Conservation (phyloP, 257 asterid genomes). For the Euphrasia confusa region DNA sequence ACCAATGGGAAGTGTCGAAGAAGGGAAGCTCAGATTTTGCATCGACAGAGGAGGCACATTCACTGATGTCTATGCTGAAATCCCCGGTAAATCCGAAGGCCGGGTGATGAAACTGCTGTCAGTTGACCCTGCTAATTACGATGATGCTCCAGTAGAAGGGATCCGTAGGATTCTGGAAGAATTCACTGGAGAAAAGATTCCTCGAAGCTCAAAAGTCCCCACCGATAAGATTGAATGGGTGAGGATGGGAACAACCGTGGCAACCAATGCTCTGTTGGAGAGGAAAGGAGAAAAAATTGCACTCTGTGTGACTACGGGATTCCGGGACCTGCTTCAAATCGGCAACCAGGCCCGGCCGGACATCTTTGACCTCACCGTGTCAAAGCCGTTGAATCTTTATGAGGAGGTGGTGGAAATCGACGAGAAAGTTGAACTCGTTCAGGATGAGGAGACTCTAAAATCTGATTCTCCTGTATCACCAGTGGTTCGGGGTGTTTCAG, state of each 20-base stretch:
- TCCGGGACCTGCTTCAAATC: conserved; percentile 81
- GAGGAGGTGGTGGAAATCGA: conserved; percentile 90
- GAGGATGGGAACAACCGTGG: conserved; percentile 99
- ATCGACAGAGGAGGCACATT: conserved; percentile 98
- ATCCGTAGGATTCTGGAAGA: conserved; percentile 89
- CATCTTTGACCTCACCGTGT: conserved; percentile 89
- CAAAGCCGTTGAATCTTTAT: conserved; percentile 83
- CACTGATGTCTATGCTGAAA: conserved; percentile 93
- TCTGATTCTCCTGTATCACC: conserved; percentile 38
- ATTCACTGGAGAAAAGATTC: conserved; percentile 60
- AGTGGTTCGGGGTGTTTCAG: conserved; percentile 69
- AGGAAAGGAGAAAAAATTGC: conserved; percentile 95
- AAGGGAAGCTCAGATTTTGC: conserved; percentile 73
- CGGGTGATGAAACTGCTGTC: conserved; percentile 87
- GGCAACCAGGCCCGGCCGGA: conserved; percentile 94
- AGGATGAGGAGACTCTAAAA: conserved; percentile 34
- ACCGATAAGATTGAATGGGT: conserved; percentile 95
- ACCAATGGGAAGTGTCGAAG: conserved; percentile 55
- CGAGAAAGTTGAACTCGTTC: conserved; percentile 86
- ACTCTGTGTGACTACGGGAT: conserved; percentile 78
- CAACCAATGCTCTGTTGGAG: conserved; percentile 88
- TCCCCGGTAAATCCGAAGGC: conserved; percentile 81
- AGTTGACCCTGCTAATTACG: conserved; percentile 91
- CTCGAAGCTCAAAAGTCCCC: conserved; percentile 75
- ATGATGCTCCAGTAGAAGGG: conserved; percentile 98